Evolutionary conservation across 169 alveolate genomes (phyloP), one percentile per base, ranked within the genome.

Genomic region (Amoebophrya sp.): DNA sequence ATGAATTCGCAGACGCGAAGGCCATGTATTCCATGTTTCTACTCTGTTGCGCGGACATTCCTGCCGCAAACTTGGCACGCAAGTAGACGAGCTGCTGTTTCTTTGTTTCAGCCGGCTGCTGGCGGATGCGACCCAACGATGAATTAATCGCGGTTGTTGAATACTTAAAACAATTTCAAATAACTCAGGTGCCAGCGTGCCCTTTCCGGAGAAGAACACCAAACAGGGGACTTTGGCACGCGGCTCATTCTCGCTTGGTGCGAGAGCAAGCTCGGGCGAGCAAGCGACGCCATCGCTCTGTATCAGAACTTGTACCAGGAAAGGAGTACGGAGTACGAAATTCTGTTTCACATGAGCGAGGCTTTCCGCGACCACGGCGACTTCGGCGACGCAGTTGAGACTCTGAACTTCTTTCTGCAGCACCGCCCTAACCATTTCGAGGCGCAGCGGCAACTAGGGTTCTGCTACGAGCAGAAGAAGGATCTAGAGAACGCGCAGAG

Each of bases 351-450:
- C 10, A 66, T 66, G 83, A 25, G 35, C 35, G 83, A 66, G 10
- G 29, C 10, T n/a, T 66, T 66, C 83, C 32, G 83, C 29, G 83
- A 66, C 29, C 7, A 12, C 29, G 83, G 83, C 32, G 83, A 66
- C 12, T 12, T 1, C 35, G 83, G 10, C 10, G 18, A 66, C 29
- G 83, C 38, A 3, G 18, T 66, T 1, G 83, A 66, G 35, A 66
- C 83, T 2, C 83, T 66, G 83, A 66, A 66, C 35, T 66, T 66
- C 83, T 66, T 66, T n/a, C 83, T 66, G 7, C 83, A 66, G 83
- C 83, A 66, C 32, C 32, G 83, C 32, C 83, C 83, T 7, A 18
- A n/a, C 7, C 83, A 66, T 25, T 66, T 66, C 83, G 32, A 66
- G 39, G 83, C 83, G 7, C 83, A 66, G 7, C 83, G 83, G 32